phyloP scores from a whole-genome alignment of 202 grass and related monocot genomes.

The Elaeis oleifera region DNA sequence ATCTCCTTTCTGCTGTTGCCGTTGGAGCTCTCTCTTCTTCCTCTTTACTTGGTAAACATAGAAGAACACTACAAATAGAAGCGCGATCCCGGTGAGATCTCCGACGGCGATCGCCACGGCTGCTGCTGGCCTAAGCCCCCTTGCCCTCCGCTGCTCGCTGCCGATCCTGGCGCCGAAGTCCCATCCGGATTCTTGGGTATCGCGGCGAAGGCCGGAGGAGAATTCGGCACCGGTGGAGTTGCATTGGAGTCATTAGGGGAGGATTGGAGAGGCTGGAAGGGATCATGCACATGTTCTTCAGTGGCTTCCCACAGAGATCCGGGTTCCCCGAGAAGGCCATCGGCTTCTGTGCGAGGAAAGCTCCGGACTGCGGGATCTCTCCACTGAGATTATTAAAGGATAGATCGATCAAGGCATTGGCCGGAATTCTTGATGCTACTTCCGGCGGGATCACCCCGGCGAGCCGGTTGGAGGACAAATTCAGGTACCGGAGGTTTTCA shows the following conservation, averaged over 20 bases:
- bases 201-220: constrained; percentile 87
- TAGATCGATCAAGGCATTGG: constrained; percentile 3
- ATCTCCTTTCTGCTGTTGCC: constrained; percentile 31
- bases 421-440: not conserved
- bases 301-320: constrained; percentile 8
- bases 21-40: constrained; percentile 34
- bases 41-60: constrained; percentile 76
- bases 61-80: constrained; percentile 69
- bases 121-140: constrained; percentile 32
- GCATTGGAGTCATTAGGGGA: constrained; percentile 40
- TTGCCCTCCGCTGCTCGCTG: constrained; percentile 1
- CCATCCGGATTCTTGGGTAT: constrained; percentile 49
- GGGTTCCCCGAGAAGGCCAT: constrained; percentile 5
- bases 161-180: constrained; percentile 7
- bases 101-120: constrained; percentile 65
- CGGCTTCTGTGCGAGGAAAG: constrained; percentile 15
- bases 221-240: constrained; percentile 32
- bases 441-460: constrained; percentile 2
- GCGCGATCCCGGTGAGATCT: constrained; percentile 58
- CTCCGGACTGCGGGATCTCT: not conserved
- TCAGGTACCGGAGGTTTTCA: constrained; percentile 4
- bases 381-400: constrained; percentile 13
- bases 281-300: constrained; percentile 3
- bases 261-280: constrained; percentile 3
- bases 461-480: constrained; percentile 13